These are phyloP conservation scores for Wickerhamomyces kurtzmanii DNA, from an alignment of 805 yeast genomes.

Conservation along the genomic window DNA sequence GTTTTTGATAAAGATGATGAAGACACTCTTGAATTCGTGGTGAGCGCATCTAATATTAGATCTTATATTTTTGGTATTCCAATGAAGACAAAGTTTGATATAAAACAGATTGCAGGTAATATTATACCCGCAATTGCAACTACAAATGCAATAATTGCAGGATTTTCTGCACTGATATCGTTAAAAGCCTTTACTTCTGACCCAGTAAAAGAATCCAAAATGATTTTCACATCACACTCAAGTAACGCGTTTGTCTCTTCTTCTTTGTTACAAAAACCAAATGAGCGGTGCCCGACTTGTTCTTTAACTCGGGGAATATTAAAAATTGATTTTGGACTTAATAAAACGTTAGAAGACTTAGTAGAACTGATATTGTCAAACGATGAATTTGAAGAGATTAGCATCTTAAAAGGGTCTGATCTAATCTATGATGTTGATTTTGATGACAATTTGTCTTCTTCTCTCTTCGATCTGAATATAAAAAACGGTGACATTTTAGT, in stretches of 20 bases:
- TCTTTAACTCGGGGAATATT: conserved; percentile 43
- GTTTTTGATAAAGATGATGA: conserved; percentile 93
- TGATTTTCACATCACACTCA: conserved; percentile 44
- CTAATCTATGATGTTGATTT: conserved; percentile 81
- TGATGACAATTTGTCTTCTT: conserved; percentile 57
- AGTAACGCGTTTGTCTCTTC: conserved; percentile 57
- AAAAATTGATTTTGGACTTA: conserved; percentile 20
- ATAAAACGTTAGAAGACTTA: conserved; percentile 36
- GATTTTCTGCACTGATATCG: conserved; percentile 71
- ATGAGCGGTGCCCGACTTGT: conserved; percentile 63
- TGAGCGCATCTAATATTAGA: conserved; percentile 74
- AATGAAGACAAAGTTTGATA: conserved; percentile 68
- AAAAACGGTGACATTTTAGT: conserved; percentile 52
- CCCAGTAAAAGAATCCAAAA: conserved; percentile 24
- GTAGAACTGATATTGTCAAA: conserved; percentile 35
- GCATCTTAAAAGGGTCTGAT: conserved; percentile 44
- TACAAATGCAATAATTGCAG: conserved; percentile 92
- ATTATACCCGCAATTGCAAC: conserved; percentile 98
- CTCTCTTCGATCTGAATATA: conserved; percentile 45
- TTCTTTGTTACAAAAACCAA: conserved; percentile 53
- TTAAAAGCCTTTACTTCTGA: conserved; percentile 36
- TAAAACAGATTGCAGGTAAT: conserved; percentile 94
- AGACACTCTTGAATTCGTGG: conserved; percentile 83
- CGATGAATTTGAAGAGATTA: conserved; percentile 43
- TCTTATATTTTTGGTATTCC: conserved; percentile 64